phyloP scores from a whole-genome alignment of 2,329 filamentous ascomycete species.

The Xylariaceae sp. region DNA sequence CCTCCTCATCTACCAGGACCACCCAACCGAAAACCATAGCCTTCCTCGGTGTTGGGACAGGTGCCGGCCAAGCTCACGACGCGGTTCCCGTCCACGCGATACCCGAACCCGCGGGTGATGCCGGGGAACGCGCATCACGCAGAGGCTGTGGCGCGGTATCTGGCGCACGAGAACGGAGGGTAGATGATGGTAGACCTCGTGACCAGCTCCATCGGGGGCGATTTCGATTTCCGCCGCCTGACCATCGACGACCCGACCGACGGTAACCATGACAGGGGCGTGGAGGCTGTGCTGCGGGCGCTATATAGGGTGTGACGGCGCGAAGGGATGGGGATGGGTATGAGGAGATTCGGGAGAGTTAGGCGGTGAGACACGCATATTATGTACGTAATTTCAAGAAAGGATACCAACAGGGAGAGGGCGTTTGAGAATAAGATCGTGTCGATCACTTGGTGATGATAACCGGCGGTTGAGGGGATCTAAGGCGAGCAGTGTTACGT shows the following conservation, averaged over 20 bases:
- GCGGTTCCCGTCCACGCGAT: constrained; percentile 35
- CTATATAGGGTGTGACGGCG: constrained; percentile 35
- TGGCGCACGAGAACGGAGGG: constrained; percentile 29
- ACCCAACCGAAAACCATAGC: constrained; percentile 44
- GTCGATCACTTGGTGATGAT: constrained; percentile 40
- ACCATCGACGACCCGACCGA: constrained; percentile 48
- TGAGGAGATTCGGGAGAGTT: constrained; percentile 39
- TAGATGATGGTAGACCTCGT: constrained; percentile 43
- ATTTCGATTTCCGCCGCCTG: constrained; percentile 38
- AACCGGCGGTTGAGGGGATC: too few species aligned
- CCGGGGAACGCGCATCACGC: constrained; percentile 52
- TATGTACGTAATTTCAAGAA: constrained; percentile 49
- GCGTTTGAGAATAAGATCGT: constrained; percentile 41
- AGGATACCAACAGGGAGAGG: constrained; percentile 45
- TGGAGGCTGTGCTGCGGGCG: constrained; percentile 45
- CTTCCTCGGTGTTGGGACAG: constrained; percentile 58
- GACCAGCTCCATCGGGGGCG: constrained; percentile 51
- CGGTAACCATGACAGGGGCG: constrained; percentile 52
- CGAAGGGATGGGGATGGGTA: constrained; percentile 26
- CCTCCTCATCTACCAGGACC: constrained; percentile 1
- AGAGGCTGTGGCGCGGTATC: constrained; percentile 40
- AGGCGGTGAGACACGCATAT: constrained; percentile 50
- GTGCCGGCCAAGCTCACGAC: constrained; percentile 51
- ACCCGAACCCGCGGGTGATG: constrained; percentile 46
- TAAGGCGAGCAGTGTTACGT: too few species aligned